Base-by-base conservation (phyloP, 352 stramenopile species). In the Pelagophyceae sp. region DNA sequence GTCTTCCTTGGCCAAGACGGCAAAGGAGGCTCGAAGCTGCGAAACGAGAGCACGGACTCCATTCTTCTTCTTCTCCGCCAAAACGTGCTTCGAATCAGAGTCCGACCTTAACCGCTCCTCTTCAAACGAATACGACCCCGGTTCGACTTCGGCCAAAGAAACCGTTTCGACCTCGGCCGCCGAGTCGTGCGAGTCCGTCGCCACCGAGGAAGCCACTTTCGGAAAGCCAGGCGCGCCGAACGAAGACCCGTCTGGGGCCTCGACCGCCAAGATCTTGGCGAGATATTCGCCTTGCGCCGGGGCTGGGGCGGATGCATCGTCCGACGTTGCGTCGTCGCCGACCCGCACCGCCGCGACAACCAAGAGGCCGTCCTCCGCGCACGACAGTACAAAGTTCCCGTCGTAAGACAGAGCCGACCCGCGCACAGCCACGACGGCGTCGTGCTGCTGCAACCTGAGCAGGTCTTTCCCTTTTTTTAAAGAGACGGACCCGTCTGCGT, bases 91-190 rank as follows among this genome's bases (percentile, higher is more conserved):
- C 0, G 82, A 85, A 74, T 97, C 90, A 2, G 90, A 89, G 72
- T 97, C 92, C 58, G 88, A 93, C 78, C 95, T 93, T 11, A 93
- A 83, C 75, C 94, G 94, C 58, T 89, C 90, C 29, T 96, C 90
- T 81, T 97, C 88, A 75, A 97, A 95, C 58, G 89, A 95, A 82
- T 96, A 97, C 33, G 76, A 75, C 20, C 5, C 33, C 3, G 3
- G 17, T 71, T 37, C 15, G 23, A 54, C 11, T 11, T 19, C 89
- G 85, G 38, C 84, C 84, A n/a, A n/a, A n/a, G n/a, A n/a, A n/a
- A n/a, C n/a, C n/a, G n/a, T n/a, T n/a, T n/a, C n/a, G n/a, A n/a
- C n/a, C n/a, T n/a, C n/a, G n/a, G n/a, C n/a, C n/a, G n/a, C n/a
- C n/a, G n/a, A n/a, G n/a, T n/a, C n/a, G n/a, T n/a, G n/a, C n/a